phyloP scores from a whole-genome alignment of 768 basidiomycete species.

The Tubosaeta brunneosetosa region DNA sequence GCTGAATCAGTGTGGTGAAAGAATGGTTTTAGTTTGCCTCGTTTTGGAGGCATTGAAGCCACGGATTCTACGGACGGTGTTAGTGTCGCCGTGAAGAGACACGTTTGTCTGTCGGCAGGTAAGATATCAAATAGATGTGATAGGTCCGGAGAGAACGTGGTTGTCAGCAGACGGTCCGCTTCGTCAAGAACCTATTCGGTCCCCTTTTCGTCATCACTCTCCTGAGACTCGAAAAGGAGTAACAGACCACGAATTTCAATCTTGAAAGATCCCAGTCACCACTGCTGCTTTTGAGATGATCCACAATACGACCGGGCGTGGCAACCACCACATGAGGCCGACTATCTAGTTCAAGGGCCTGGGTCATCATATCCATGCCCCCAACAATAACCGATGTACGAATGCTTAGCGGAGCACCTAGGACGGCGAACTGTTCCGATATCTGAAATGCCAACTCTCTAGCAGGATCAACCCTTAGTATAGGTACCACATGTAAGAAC shows the following conservation, averaged over 20 bases:
- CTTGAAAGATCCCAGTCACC: conserved; percentile 79
- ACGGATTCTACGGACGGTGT: conserved; percentile 81
- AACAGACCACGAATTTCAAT: conserved; percentile 75
- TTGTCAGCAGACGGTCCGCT: conserved; percentile 87
- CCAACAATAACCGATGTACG: conserved; percentile 90
- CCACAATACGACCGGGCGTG: conserved; percentile 92
- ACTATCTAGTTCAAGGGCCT: conserved; percentile 79
- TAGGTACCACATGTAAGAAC: neutral
- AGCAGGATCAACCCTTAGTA: conserved; percentile 1
- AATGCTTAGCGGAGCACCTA: conserved; percentile 77
- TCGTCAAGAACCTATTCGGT: conserved; percentile 81
- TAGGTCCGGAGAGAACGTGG: conserved; percentile 86
- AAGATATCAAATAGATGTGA: conserved; percentile 69
- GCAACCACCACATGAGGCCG: conserved; percentile 93
- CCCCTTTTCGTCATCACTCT: neutral
- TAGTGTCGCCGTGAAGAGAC: conserved; percentile 94
- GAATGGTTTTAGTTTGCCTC: conserved; percentile 84
- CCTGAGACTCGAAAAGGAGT: neutral
- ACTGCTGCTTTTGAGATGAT: conserved; percentile 74
- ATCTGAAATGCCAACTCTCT: conserved; percentile 98
- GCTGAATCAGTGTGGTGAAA: conserved; percentile 71
- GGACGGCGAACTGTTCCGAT: conserved; percentile 89
- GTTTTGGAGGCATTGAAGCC: conserved; percentile 63
- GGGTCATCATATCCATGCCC: conserved; percentile 97
- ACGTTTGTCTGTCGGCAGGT: conserved; percentile 88